Evolutionary conservation across 306 rosid species (phyloP).

Genomic region (Cucurbita moschata): DNA sequence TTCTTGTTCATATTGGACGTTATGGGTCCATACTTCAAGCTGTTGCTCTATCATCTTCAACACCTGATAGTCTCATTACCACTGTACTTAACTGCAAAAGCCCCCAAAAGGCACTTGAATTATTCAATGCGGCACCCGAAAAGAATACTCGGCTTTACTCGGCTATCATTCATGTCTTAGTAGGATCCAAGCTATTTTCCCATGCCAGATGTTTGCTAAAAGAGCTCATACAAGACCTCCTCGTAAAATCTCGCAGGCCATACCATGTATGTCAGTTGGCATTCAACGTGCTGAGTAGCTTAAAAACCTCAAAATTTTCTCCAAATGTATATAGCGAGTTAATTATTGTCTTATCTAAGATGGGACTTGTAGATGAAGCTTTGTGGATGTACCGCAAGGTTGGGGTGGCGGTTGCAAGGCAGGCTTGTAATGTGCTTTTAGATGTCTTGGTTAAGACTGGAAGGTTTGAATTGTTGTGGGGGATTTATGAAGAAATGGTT

Average conservation of each 20-base stretch:
- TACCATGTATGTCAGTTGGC: conserved; percentile 13
- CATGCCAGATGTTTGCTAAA: conserved; percentile 36
- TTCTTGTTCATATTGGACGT: background rate
- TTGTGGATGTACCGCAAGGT: conserved; percentile 24
- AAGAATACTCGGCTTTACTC: conserved; percentile 20
- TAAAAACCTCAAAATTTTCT: conserved; percentile 15
- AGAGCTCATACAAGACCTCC: conserved; percentile 27
- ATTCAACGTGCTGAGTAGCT: conserved; percentile 25
- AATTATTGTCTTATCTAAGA: conserved; percentile 27
- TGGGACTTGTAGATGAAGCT: conserved; percentile 44
- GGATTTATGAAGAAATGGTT: conserved; percentile 26
- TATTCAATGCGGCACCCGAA: conserved; percentile 14
- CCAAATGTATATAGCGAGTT: conserved; percentile 28
- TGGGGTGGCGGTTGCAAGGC: conserved; percentile 20
- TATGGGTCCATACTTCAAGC: background rate
- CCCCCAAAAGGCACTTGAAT: conserved; percentile 20
- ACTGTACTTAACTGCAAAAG: conserved; percentile 18
- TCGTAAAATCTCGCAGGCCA: conserved; percentile 22
- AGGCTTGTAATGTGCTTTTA: conserved; percentile 49
- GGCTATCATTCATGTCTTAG: conserved; percentile 27
- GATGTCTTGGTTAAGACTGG: conserved; percentile 30
- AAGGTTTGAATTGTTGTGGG: conserved; percentile 32
- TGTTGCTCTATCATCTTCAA: background rate
- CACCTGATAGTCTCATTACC: conserved; percentile 6
- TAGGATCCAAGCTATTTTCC: conserved; percentile 17